Evolutionary conservation across 2,329 filamentous ascomycete genomes (phyloP), one percentile per base, ranked within the genome.

Genomic region (Fusarium sp.): DNA sequence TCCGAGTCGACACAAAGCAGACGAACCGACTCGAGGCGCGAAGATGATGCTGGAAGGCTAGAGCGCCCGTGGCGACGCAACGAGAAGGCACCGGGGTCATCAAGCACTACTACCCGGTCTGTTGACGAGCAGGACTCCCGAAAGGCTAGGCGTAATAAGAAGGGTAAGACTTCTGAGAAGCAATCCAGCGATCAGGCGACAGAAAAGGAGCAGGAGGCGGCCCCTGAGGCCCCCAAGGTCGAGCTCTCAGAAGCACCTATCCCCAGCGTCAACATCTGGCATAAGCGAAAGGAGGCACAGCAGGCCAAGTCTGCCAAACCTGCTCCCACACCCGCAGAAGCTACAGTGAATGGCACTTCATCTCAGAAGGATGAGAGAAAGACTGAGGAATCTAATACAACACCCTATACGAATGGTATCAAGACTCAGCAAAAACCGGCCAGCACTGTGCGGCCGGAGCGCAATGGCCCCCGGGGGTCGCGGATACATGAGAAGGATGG

Each of bases 231-330:
- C 18, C 84, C 88, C 75, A 90, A 91, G 76, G 83, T 89, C 47
- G 88, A 92, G 76, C 85, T 97, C 45, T 91, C 92, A 50, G 94
- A 96, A 68, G 95, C 95, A 22, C 92, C 94, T 35, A 86, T 93
- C 46, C 96, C 96, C 1, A 81, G 90, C 4, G 92, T 98, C 64
- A 99, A 99, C 80, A 85, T 95, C 70, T 99, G 96, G 95, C 88
- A 91, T 70, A 90, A 95, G 82, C 89, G 95, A 62, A 91, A 88
- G 75, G 91, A 94, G 77, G 90, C 90, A 50, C 83, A 86, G 47
- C 84, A 87, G 70, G 84, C 88, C 42, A 91, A 90, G 79, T 69
- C 65, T 45, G 79, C 80, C 29, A 87, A 86, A 76, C 61, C 77
- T 18, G 49, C 79, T 17, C 60, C 75, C 14, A 69, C 72, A 25